A percentile compares a stretch with the other conserved stretches of the same genome.
Evolutionary conservation across 345 rosid species (phyloP).

Genomic region (Carallia brachiata): DNA sequence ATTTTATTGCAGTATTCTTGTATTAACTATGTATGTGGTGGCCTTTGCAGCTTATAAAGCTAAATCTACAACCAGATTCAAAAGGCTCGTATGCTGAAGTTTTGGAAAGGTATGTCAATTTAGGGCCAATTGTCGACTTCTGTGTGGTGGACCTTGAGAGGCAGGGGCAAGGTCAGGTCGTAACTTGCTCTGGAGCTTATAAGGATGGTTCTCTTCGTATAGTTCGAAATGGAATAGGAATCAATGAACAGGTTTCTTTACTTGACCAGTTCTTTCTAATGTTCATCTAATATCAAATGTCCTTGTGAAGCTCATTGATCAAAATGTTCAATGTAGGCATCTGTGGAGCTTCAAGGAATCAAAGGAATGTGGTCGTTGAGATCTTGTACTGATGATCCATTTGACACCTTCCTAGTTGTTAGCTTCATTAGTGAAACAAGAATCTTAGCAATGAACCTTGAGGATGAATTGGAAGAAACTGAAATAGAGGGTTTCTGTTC

Average conservation of each 20-base stretch:
- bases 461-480: conserved; percentile 94
- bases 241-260: conserved; percentile 78
- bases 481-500: conserved; percentile 93
- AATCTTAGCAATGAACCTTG: conserved; percentile 88
- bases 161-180: conserved; percentile 99
- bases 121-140: conserved; percentile 94
- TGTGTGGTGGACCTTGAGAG: conserved; percentile 96
- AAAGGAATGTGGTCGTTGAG: conserved; percentile 98
- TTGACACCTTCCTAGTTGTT: conserved; percentile 87
- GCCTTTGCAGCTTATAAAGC: conserved; percentile 68
- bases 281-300: conserved; percentile 10
- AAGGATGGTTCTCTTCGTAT: conserved; percentile 97
- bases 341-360: conserved; percentile 96
- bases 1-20: background rate
- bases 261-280: conserved; percentile 3
- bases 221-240: conserved; percentile 96
- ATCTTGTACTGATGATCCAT: conserved; percentile 82
- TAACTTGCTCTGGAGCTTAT: conserved; percentile 94
- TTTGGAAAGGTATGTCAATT: conserved; percentile 77
- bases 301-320: conserved; percentile 14
- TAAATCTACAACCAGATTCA: conserved; percentile 80
- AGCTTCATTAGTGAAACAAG: conserved; percentile 94
- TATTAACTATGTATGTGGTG: conserved; percentile 12
- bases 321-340: conserved; percentile 51
- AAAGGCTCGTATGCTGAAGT: conserved; percentile 90